phyloP scores from a whole-genome alignment of 495 filamentous ascomycete genomes.

The Penicillium parvum region DNA sequence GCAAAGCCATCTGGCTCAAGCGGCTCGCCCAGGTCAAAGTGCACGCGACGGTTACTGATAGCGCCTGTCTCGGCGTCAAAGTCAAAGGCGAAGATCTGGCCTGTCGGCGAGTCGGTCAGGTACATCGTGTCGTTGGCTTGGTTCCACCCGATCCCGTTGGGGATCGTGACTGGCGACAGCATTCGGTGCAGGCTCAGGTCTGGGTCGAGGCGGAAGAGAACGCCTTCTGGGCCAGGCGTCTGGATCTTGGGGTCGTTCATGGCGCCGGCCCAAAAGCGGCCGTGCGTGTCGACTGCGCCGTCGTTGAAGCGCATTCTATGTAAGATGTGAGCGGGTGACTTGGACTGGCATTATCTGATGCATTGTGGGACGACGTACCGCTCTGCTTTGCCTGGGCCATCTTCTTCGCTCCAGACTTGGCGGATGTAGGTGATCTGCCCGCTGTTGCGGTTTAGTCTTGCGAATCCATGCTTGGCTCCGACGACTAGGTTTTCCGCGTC shows the following conservation, averaged over 20 bases:
- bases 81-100: slow-evolving; percentile 69
- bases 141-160: slow-evolving; percentile 79
- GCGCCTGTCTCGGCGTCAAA: slow-evolving; percentile 60
- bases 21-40: slow-evolving; percentile 33
- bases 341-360: background rate
- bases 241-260: slow-evolving; percentile 69
- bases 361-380: slow-evolving; percentile 28
- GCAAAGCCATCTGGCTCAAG: slow-evolving; percentile 72
- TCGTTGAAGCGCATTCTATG: slow-evolving; percentile 67
- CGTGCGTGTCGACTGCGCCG: slow-evolving; percentile 73
- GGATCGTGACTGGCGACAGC: slow-evolving; percentile 66
- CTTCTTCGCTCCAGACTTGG: slow-evolving; percentile 49
- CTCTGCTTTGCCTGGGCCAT: slow-evolving; percentile 43
- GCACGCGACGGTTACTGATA: slow-evolving; percentile 60
- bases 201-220: slow-evolving; percentile 60
- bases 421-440: slow-evolving; percentile 59
- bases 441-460: slow-evolving; percentile 64
- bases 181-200: slow-evolving; percentile 57
- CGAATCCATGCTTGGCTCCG: slow-evolving; percentile 78
- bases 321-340: slow-evolving; percentile 2
- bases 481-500: slow-evolving; percentile 61
- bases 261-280: slow-evolving; percentile 82
- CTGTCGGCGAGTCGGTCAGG: slow-evolving; percentile 74
- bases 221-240: slow-evolving; percentile 39
- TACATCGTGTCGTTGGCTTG: slow-evolving; percentile 71